phyloP scores from a whole-genome alignment of 2,329 filamentous ascomycete species.

The Fonsecaea pedrosoi region DNA sequence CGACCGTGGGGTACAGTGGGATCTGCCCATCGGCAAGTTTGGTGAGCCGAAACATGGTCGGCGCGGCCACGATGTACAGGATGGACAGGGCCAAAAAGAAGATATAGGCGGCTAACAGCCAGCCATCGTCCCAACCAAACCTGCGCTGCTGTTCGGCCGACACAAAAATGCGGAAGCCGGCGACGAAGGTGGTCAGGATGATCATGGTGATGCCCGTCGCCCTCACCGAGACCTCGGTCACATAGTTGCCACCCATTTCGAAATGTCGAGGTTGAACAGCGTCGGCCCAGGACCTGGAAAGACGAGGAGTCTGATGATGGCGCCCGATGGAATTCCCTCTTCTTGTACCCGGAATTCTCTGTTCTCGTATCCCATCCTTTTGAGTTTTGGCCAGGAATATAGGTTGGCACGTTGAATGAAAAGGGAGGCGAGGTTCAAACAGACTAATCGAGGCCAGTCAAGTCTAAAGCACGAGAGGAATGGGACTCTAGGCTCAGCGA shows the following conservation, averaged over 20 bases:
- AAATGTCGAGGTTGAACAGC: neutral
- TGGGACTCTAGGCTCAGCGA: constrained; percentile 1
- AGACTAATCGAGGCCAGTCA: constrained; percentile 8
- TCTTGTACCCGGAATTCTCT: constrained; percentile 2
- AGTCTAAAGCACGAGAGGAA: neutral
- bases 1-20: constrained; percentile 3
- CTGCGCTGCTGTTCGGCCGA: constrained; percentile 9
- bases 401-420: neutral
- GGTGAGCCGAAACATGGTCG: constrained; percentile 2
- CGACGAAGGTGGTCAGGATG: constrained; percentile 1
- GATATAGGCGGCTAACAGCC: constrained; percentile 14
- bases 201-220: constrained; percentile 15
- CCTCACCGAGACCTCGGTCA: constrained; percentile 14
- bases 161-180: constrained; percentile 11
- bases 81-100: constrained; percentile 9
- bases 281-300: neutral
- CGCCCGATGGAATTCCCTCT: neutral
- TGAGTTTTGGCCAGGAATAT: neutral
- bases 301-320: neutral
- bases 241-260: constrained; percentile 7
- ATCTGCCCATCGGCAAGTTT: constrained; percentile 8
- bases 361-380: constrained; percentile 9
- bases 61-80: constrained; percentile 15
- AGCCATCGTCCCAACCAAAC: constrained; percentile 15
- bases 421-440: constrained; percentile 3